A percentile compares a stretch with the other conserved stretches of the same genome.
These are phyloP conservation scores for Tulasnella sp. DNA, from an alignment of 768 basidiomycete species.

Conservation along the genomic window DNA sequence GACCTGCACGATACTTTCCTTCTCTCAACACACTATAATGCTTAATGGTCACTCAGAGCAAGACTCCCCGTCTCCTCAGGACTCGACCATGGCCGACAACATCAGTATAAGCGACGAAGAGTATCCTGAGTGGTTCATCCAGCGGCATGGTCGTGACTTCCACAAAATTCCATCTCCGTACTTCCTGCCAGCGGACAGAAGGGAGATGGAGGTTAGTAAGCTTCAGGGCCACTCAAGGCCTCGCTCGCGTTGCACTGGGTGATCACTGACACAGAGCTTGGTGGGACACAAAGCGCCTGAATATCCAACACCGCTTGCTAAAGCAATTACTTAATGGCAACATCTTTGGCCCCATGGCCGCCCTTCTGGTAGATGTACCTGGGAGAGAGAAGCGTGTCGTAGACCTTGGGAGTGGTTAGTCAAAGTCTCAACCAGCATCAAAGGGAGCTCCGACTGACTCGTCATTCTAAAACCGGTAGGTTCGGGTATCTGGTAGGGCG, in stretches of 20 bases:
- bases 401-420: slow-evolving; percentile 3
- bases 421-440: not conserved
- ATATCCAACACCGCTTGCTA: not conserved
- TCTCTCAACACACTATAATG: not conserved
- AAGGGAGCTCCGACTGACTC: not conserved
- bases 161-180: not conserved
- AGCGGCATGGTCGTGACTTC: not conserved
- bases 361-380: too few species aligned
- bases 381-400: too few species aligned
- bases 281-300: not conserved
- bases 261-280: not conserved
- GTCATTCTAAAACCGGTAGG: not conserved
- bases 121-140: not conserved
- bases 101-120: not conserved
- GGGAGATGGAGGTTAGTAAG: not conserved
- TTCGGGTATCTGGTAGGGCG: too few species aligned
- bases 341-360: not conserved
- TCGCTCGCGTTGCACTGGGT: too few species aligned
- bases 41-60: not conserved
- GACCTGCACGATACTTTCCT: not conserved
- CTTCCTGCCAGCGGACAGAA: slow-evolving; percentile 6
- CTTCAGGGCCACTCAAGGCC: too few species aligned
- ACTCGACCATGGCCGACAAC: not conserved
- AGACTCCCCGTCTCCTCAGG: not conserved
- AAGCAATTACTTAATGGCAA: not conserved